phyloP scores from a whole-genome alignment of 148 eudicot genomes.

The Chenopodium berlandieri region DNA sequence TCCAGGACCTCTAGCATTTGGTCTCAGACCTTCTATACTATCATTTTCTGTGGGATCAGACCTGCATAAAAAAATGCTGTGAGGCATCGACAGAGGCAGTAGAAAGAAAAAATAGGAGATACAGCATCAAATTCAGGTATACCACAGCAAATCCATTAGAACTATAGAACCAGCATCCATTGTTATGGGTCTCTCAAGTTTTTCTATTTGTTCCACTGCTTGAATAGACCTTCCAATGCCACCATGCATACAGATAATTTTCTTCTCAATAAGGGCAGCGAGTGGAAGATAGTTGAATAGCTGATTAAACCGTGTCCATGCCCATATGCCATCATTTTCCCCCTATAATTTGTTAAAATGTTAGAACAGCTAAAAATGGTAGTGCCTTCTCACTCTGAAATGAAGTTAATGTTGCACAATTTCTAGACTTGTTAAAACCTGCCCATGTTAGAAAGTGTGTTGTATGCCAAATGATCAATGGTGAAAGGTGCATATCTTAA shows the following conservation, averaged over 20 bases:
- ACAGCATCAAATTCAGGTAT: slow-evolving; percentile 16
- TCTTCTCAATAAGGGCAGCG: slow-evolving; percentile 92
- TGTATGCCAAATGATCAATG: background rate
- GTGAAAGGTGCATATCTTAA: background rate
- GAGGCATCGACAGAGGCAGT: slow-evolving; percentile 10
- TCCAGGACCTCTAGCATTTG: slow-evolving; percentile 97
- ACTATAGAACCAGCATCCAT: slow-evolving; percentile 96
- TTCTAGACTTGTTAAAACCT: background rate
- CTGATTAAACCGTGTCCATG: slow-evolving; percentile 96
- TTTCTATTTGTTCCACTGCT: slow-evolving; percentile 94
- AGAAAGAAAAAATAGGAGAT: slow-evolving; percentile 4
- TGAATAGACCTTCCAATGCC: slow-evolving; percentile 96
- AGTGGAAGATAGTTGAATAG: slow-evolving; percentile 94
- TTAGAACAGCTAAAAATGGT: slow-evolving; percentile 21
- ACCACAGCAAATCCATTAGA: slow-evolving; percentile 97
- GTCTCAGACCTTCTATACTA: slow-evolving; percentile 90
- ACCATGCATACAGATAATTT: slow-evolving; percentile 98
- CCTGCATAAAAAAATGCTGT: slow-evolving; percentile 46
- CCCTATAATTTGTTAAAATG: slow-evolving; percentile 49
- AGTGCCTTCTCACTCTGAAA: background rate
- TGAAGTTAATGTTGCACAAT: background rate
- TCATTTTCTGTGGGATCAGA: slow-evolving; percentile 99
- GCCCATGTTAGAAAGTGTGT: background rate
- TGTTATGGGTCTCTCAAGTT: slow-evolving; percentile 91
- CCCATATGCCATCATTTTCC: slow-evolving; percentile 96